Conservation (phyloP, 148 eudicot genomes). For the Rhododendron ovatum region DNA sequence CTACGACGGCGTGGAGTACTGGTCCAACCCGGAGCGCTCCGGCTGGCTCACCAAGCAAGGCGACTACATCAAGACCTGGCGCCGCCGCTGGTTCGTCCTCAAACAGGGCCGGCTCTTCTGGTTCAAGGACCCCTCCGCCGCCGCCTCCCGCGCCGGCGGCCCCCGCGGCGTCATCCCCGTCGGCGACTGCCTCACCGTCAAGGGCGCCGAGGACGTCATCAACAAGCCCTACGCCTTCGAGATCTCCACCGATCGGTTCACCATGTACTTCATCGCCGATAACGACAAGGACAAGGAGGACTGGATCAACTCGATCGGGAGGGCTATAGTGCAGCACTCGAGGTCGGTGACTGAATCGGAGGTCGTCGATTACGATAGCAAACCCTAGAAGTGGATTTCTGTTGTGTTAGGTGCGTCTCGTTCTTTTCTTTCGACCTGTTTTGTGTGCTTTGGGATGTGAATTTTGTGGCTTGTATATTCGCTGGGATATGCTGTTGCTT, state of each 20-base stretch:
- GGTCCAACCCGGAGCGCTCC: slow-evolving; percentile 61
- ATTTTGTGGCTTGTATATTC: slow-evolving; percentile 2
- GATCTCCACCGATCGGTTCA: slow-evolving; percentile 51
- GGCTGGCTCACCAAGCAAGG: slow-evolving; percentile 92
- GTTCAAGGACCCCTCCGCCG: slow-evolving; percentile 67
- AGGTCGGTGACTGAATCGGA: slow-evolving; percentile 72
- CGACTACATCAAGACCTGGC: slow-evolving; percentile 95
- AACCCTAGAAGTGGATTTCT: not conserved
- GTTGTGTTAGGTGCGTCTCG: not conserved
- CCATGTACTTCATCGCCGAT: slow-evolving; percentile 87
- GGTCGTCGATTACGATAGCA: slow-evolving; percentile 48
- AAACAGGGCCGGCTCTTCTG: slow-evolving; percentile 77
- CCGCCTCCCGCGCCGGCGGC: slow-evolving; percentile 29
- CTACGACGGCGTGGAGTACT: slow-evolving; percentile 54
- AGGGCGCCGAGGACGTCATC: slow-evolving; percentile 77
- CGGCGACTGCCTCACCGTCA: slow-evolving; percentile 57
- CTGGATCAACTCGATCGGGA: slow-evolving; percentile 84
- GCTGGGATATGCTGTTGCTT: not conserved
- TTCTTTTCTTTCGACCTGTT: not conserved
- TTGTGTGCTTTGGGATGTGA: not conserved
- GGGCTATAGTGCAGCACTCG: slow-evolving; percentile 82
- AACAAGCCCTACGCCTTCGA: slow-evolving; percentile 61
- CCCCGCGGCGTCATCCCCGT: slow-evolving; percentile 79
- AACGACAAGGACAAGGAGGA: slow-evolving; percentile 86
- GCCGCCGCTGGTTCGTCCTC: slow-evolving; percentile 77